Percentiles rank a stretch among this genome's conserved stretches.
phyloP scores from a whole-genome alignment of 192 early-diverging fungal genomes.

The Rhizophagus clarus region DNA sequence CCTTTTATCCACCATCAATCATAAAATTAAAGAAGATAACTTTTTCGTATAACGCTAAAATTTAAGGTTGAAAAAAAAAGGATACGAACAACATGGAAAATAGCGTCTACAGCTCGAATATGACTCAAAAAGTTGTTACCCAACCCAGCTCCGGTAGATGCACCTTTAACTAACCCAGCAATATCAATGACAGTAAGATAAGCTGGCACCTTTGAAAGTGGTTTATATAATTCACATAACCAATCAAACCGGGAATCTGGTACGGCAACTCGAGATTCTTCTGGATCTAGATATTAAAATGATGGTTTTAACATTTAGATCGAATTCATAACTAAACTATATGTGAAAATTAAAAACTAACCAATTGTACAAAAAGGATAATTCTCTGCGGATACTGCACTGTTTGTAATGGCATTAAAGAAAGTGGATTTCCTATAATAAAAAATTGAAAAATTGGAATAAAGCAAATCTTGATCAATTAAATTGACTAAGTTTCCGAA shows the following conservation, averaged over 20 bases:
- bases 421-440: slow-evolving; percentile 72
- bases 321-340: too few species aligned
- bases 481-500: background rate
- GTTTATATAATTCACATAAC: slow-evolving; percentile 70
- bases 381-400: slow-evolving; percentile 80
- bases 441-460: background rate
- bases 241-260: slow-evolving; percentile 90
- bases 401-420: slow-evolving; percentile 82
- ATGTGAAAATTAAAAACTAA: slow-evolving; percentile 3
- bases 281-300: slow-evolving; percentile 67
- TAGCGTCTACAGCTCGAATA: slow-evolving; percentile 83
- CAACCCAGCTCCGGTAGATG: slow-evolving; percentile 72
- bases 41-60: background rate
- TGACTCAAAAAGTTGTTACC: slow-evolving; percentile 96
- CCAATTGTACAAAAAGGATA: slow-evolving; percentile 97
- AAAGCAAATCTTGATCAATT: background rate
- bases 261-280: slow-evolving; percentile 88
- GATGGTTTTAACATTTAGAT: background rate
- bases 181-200: slow-evolving; percentile 95
- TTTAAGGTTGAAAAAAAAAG: background rate
- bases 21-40: background rate
- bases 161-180: slow-evolving; percentile 96
- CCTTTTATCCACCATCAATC: background rate
- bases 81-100: slow-evolving; percentile 79
- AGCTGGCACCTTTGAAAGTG: slow-evolving; percentile 67